These are phyloP conservation scores for Cutaneotrichosporon cavernicola DNA, from an alignment of 1,284 basidiomycete genomes.

Conservation along the genomic window DNA sequence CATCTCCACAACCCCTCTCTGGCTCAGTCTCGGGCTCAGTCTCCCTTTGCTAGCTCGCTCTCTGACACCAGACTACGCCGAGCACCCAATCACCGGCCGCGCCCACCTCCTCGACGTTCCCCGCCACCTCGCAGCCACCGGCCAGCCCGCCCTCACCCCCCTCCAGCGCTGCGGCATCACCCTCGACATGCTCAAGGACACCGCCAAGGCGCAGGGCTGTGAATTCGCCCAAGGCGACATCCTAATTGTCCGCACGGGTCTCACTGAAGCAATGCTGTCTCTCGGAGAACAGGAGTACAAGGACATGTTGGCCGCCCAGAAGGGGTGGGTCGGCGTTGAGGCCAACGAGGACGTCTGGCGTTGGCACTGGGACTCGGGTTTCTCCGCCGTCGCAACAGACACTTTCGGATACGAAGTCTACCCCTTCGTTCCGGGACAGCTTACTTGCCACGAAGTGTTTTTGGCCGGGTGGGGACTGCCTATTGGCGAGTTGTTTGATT, in stretches of 20 bases:
- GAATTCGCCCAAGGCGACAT: slow-evolving; percentile 46
- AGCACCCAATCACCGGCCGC: slow-evolving; percentile 27
- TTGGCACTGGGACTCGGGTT: slow-evolving; percentile 55
- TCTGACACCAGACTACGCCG: slow-evolving; percentile 20
- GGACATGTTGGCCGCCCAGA: slow-evolving; percentile 12
- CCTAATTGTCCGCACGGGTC: slow-evolving; percentile 50
- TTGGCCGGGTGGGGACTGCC: slow-evolving; percentile 44
- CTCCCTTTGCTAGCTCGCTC: background rate
- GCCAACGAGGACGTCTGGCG: slow-evolving; percentile 41
- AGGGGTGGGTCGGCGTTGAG: slow-evolving; percentile 32
- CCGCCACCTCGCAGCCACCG: slow-evolving; percentile 41
- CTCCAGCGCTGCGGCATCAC: slow-evolving; percentile 33
- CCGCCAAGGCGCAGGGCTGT: slow-evolving; percentile 37
- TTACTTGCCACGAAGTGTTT: slow-evolving; percentile 38
- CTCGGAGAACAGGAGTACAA: slow-evolving; percentile 31
- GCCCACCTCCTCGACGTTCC: slow-evolving; percentile 27
- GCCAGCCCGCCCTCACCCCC: slow-evolving; percentile 45
- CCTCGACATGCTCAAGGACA: slow-evolving; percentile 33
- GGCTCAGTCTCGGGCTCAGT: too few species aligned
- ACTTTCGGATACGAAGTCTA: slow-evolving; percentile 41
- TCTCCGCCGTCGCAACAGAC: slow-evolving; percentile 54
- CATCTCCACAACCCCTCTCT: too few species aligned
- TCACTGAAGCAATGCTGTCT: slow-evolving; percentile 46
- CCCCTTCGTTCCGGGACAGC: slow-evolving; percentile 21
- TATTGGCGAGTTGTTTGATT: slow-evolving; percentile 55